phyloP scores from a whole-genome alignment of 2,329 filamentous ascomycete genomes.

The Sordariomycetes sp. region DNA sequence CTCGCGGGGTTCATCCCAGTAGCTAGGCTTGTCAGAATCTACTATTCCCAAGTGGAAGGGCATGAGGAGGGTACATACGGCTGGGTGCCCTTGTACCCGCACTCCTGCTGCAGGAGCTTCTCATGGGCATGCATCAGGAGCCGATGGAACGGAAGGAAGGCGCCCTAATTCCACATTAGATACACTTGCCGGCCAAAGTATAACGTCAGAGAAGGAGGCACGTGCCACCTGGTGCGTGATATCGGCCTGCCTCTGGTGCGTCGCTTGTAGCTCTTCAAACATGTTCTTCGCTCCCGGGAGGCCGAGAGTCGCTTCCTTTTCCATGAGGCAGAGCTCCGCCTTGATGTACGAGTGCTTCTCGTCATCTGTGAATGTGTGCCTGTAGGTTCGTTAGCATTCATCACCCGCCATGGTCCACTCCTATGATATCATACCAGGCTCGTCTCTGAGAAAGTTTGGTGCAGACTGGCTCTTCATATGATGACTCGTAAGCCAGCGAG shows the following conservation, averaged over 20 bases:
- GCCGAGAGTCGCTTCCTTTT: slow-evolving; percentile 5
- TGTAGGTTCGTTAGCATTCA: neutral
- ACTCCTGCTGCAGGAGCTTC: slow-evolving; percentile 14
- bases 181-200: too few relatives aligned
- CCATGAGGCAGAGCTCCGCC: slow-evolving; percentile 9
- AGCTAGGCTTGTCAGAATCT: neutral
- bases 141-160: slow-evolving; percentile 21
- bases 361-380: slow-evolving; percentile 8
- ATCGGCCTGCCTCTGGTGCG: slow-evolving; percentile 7
- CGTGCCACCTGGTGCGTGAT: slow-evolving; percentile 8
- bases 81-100: slow-evolving; percentile 17
- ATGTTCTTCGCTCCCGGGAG: slow-evolving; percentile 6
- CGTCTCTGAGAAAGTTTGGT: neutral
- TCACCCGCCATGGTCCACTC: too few relatives aligned
- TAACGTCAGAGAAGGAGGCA: too few relatives aligned
- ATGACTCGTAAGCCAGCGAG: neutral
- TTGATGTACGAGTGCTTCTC: slow-evolving; percentile 9
- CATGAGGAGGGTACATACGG: slow-evolving; percentile 13
- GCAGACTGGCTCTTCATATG: neutral
- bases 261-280: slow-evolving; percentile 9
- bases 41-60: slow-evolving; percentile 5
- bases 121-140: slow-evolving; percentile 19
- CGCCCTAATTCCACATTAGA: slow-evolving; percentile 1
- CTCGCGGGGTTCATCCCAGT: slow-evolving; percentile 7
- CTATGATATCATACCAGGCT: neutral